A percentile compares a stretch with the other conserved stretches of the same genome.
These are phyloP conservation scores for Polychaeton citri DNA, from an alignment of 2,329 filamentous ascomycete genomes.

Conservation along the genomic window DNA sequence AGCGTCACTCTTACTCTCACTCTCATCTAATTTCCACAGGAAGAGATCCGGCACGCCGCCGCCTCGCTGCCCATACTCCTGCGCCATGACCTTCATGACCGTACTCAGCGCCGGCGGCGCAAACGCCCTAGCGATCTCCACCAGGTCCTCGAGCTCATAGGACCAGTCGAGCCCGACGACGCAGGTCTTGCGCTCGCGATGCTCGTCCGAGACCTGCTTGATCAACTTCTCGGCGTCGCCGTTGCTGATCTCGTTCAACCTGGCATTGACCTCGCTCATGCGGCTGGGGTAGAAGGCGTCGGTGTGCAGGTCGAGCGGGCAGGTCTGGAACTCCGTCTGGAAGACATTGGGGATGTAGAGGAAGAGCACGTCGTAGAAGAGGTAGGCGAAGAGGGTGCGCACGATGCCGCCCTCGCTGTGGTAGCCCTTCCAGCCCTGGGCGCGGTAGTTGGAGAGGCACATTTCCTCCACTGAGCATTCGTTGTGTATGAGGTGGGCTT, in stretches of 20 bases:
- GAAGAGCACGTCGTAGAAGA: conserved; percentile 90
- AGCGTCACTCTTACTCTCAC: conserved; percentile 7
- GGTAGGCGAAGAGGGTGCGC: conserved; percentile 67
- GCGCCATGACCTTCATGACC: conserved; percentile 85
- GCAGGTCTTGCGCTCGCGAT: conserved; percentile 62
- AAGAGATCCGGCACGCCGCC: conserved; percentile 88
- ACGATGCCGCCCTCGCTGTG: conserved; percentile 86
- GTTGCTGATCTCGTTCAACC: conserved; percentile 77
- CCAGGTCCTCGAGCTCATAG: conserved; percentile 63
- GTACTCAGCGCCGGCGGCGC: conserved; percentile 65
- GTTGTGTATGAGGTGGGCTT: background rate
- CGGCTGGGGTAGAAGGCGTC: conserved; percentile 81
- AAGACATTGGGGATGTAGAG: conserved; percentile 93
- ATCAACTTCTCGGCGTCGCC: conserved; percentile 59
- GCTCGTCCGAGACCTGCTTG: conserved; percentile 50
- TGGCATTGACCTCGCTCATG: conserved; percentile 78
- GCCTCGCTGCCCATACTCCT: conserved; percentile 79
- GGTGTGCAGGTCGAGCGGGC: conserved; percentile 81
- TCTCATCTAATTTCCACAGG: conserved; percentile 50
- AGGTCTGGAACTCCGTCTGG: conserved; percentile 88
- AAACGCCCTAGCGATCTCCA: conserved; percentile 69
- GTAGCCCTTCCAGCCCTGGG: conserved; percentile 77
- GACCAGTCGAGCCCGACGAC: conserved; percentile 90
- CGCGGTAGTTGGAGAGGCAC: conserved; percentile 77
- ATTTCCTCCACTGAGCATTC: conserved; percentile 84